Conservation (phyloP, 2,329 filamentous ascomycete species). For the Sporothrix protearum region DNA sequence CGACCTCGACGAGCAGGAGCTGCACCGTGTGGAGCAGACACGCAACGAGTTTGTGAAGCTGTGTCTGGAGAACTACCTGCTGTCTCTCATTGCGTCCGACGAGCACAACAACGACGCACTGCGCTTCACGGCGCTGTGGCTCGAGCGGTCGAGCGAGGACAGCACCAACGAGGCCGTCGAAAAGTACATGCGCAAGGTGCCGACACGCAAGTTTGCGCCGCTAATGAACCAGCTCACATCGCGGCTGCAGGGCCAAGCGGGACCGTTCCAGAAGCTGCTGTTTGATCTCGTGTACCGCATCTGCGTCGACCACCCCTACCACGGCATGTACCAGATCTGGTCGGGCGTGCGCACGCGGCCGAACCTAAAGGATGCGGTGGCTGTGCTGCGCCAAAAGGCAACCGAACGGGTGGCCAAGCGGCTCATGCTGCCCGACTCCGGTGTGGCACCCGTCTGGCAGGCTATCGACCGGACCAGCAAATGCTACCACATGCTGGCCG, state of each 20-base stretch:
- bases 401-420: slow-evolving; percentile 64
- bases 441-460: slow-evolving; percentile 58
- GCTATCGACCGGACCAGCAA: slow-evolving; percentile 72
- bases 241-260: slow-evolving; percentile 69
- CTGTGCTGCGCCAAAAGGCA: slow-evolving; percentile 68
- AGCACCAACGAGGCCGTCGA: slow-evolving; percentile 74
- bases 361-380: slow-evolving; percentile 69
- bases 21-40: slow-evolving; percentile 70
- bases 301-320: slow-evolving; percentile 89
- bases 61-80: slow-evolving; percentile 88
- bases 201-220: slow-evolving; percentile 85
- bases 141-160: slow-evolving; percentile 75
- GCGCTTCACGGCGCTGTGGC: slow-evolving; percentile 90
- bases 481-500: slow-evolving; percentile 60
- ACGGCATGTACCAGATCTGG: slow-evolving; percentile 96
- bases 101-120: slow-evolving; percentile 85
- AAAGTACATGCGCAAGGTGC: slow-evolving; percentile 67
- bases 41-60: slow-evolving; percentile 80
- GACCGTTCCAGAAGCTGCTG: slow-evolving; percentile 72
- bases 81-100: slow-evolving; percentile 79
- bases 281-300: slow-evolving; percentile 73
- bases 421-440: slow-evolving; percentile 51
- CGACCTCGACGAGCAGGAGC: slow-evolving; percentile 83
- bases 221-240: slow-evolving; percentile 97
- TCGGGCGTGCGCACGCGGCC: slow-evolving; percentile 68